Evolutionary conservation across 441 rosid species (phyloP), one percentile per base, ranked within the genome.

Genomic region (Pelargonium myrrhifolium): DNA sequence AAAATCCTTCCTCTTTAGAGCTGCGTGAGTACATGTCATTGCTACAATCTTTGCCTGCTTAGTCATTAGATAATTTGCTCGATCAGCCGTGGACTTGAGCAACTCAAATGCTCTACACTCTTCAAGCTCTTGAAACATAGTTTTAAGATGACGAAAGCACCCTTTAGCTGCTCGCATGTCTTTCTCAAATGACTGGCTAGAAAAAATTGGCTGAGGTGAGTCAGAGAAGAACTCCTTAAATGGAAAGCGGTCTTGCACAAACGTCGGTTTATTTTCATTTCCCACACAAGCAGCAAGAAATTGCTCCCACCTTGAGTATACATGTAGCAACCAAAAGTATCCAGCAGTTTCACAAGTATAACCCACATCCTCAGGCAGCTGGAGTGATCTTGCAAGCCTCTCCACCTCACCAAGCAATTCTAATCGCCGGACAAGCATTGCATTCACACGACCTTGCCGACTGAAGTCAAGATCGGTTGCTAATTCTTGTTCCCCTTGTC

Each of bases 341-440:
- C 99, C 98, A 58, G 98, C 97, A 69, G 99, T 90, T 84, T 94
- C 99, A 82, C 99, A 94, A 20, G 99, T 94, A 79, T 94, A 94
- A 64, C 98, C 99, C 17, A 94, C 97, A 82, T 94, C 99, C 82
- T 90, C 99, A 67, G 99, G 98, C 71, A 94, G 88, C 60, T 88
- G 94, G 70, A 94, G 95, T 69, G 98, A 94, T 79, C 86, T 84
- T 68, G 98, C 99, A 72, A 94, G 90, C 84, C 94, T 90, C 82
- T 89, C 99, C 71, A 94, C 99, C 86, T 94, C 98, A 71, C 74
- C 71, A 59, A 94, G 97, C 72, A 92, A 79, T 77, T 94, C 99
- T 70, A 90, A 78, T 59, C 99, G 92, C 53, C 98, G 84, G 80
- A 94, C 97, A 74, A 94, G 98, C 99, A 94, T 94, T 37, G 98